These are phyloP conservation scores for Claviceps africana DNA, from an alignment of 2,329 filamentous ascomycete genomes.

Conservation along the genomic window DNA sequence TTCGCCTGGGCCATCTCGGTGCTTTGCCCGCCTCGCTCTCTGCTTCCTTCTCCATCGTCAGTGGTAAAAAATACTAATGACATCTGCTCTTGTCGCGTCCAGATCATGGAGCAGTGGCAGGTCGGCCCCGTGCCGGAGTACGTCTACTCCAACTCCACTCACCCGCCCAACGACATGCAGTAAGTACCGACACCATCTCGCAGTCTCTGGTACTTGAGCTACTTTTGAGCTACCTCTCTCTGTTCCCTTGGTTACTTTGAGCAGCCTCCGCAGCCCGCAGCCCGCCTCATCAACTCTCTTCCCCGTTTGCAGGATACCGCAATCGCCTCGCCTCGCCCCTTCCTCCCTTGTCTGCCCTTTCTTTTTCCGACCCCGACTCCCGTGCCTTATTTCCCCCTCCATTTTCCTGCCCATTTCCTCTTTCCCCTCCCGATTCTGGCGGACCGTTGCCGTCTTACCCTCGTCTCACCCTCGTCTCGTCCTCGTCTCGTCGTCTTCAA, in stretches of 20 bases:
- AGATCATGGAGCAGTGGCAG: conserved; percentile 50
- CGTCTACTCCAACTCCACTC: conserved; percentile 40
- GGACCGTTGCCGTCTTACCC: not conserved
- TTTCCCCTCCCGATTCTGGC: not conserved
- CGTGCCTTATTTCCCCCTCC: not conserved
- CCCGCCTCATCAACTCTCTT: conserved; percentile 4
- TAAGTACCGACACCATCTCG: conserved; percentile 31
- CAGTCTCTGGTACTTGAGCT: conserved; percentile 17
- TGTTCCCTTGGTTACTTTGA: not conserved
- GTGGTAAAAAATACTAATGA: conserved; percentile 11
- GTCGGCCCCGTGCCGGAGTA: conserved; percentile 47
- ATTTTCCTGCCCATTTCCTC: not conserved
- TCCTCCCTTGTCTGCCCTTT: not conserved
- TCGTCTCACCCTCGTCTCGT: too few species aligned
- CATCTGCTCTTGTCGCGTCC: conserved; percentile 11
- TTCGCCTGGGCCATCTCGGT: conserved; percentile 3
- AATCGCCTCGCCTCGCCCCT: not conserved
- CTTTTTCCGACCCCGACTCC: not conserved
- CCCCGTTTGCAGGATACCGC: conserved; percentile 1
- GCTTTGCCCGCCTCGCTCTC: conserved; percentile 3
- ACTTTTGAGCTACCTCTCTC: not conserved
- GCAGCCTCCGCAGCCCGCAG: not conserved
- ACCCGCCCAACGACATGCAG: conserved; percentile 43
- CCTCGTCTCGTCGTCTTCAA: not conserved
- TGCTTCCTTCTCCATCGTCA: conserved; percentile 8